Conservation (phyloP, 306 rosid species). For the Cucurbita pepo region DNA sequence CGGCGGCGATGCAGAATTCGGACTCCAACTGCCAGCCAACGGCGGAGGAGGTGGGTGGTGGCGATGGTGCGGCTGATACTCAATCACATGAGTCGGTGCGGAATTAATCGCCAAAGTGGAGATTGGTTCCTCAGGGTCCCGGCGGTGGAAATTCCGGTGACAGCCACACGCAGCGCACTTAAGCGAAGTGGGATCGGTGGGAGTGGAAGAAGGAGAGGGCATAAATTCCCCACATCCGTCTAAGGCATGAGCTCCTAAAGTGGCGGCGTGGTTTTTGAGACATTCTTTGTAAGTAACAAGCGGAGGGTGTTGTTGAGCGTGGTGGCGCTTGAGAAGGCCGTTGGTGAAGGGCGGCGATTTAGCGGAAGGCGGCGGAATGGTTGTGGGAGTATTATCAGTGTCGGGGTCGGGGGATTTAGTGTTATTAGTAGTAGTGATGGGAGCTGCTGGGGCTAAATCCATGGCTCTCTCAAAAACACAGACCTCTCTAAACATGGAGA, state of each 20-base stretch:
- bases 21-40: slow-evolving; percentile 28
- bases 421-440: slow-evolving; percentile 12
- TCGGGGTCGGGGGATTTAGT: slow-evolving; percentile 65
- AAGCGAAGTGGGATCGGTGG: slow-evolving; percentile 62
- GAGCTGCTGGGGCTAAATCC: slow-evolving; percentile 13
- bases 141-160: slow-evolving; percentile 97
- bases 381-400: slow-evolving; percentile 34
- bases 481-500: neutral
- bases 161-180: slow-evolving; percentile 98
- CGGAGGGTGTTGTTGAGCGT: neutral
- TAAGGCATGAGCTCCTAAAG: slow-evolving; percentile 64
- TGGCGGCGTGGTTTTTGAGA: slow-evolving; percentile 81
- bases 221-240: slow-evolving; percentile 97
- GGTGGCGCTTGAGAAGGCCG: slow-evolving; percentile 77
- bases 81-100: slow-evolving; percentile 8
- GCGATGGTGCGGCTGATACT: slow-evolving; percentile 31
- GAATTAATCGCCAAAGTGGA: slow-evolving; percentile 8
- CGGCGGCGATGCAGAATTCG: slow-evolving; percentile 77
- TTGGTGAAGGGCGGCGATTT: slow-evolving; percentile 54
- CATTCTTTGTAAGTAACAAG: slow-evolving; percentile 62
- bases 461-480: neutral
- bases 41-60: slow-evolving; percentile 21
- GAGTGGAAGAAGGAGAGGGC: slow-evolving; percentile 49
- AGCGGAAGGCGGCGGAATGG: slow-evolving; percentile 24
- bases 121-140: slow-evolving; percentile 60